A percentile compares a stretch with the other conserved stretches of the same genome.
Conservation (phyloP, 148 eudicot species). For the Drosera capensis region DNA sequence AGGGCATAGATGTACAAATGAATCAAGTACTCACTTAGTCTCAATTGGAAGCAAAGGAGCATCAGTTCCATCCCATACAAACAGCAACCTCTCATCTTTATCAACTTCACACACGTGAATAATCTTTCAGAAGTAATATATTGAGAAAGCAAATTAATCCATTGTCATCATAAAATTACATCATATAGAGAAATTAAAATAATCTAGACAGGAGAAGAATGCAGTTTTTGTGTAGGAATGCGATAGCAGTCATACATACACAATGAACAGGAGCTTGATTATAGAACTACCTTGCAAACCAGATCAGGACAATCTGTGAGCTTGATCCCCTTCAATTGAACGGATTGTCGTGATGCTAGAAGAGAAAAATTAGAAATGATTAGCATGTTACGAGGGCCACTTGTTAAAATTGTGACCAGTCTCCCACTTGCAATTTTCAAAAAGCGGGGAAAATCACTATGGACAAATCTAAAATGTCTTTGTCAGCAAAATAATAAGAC, state of each 20-base stretch:
- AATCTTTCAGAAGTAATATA: constrained; percentile 23
- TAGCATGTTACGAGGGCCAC: too few relatives aligned
- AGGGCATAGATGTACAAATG: too few relatives aligned
- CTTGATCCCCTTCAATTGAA: constrained; percentile 35
- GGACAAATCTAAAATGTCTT: too few relatives aligned
- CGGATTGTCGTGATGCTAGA: constrained; percentile 25
- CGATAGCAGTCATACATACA: too few relatives aligned
- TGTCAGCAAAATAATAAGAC: too few relatives aligned
- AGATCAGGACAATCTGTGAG: constrained; percentile 36
- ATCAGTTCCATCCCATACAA: constrained; percentile 94
- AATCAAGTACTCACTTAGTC: constrained; percentile 35
- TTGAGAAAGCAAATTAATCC: not conserved
- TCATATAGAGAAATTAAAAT: not conserved
- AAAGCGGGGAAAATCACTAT: too few relatives aligned
- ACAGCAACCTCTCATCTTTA: constrained; percentile 44
- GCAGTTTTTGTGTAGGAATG: too few relatives aligned
- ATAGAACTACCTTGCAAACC: constrained; percentile 55
- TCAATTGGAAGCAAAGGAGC: constrained; percentile 39
- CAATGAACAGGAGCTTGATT: too few relatives aligned
- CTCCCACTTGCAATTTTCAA: too few relatives aligned
- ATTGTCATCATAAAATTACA: not conserved
- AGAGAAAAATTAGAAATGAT: not conserved
- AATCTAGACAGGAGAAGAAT: too few relatives aligned
- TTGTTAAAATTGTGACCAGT: too few relatives aligned
- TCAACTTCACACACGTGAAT: constrained; percentile 39